Conservation (phyloP, 768 basidiomycete genomes). For the Lactarius deliciosus region DNA sequence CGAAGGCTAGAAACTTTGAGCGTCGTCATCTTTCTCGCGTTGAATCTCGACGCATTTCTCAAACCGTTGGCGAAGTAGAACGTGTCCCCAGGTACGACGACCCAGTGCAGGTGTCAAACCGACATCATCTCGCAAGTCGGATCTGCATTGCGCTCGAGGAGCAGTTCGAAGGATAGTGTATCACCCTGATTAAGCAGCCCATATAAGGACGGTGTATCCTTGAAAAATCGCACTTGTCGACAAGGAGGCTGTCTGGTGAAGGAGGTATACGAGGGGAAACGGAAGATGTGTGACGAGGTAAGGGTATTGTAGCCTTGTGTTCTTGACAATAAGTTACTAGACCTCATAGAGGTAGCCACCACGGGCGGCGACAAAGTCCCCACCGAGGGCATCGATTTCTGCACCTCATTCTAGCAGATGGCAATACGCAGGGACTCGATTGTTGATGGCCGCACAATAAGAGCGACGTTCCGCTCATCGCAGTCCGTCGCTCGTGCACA, state of each 20-base stretch:
- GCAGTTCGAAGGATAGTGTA: constrained; percentile 86
- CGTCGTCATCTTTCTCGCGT: constrained; percentile 86
- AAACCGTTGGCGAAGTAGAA: constrained; percentile 77
- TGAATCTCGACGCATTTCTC: constrained; percentile 85
- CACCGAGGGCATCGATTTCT: constrained; percentile 94
- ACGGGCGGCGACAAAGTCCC: constrained; percentile 89
- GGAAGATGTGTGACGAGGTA: constrained; percentile 93
- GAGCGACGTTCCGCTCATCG: constrained; percentile 88
- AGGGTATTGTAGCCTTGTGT: constrained; percentile 93
- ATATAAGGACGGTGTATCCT: constrained; percentile 95
- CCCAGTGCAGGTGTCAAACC: constrained; percentile 97
- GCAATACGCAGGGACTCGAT: constrained; percentile 81
- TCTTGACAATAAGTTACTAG: constrained; percentile 72
- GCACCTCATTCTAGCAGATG: constrained; percentile 90
- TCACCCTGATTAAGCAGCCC: constrained; percentile 98
- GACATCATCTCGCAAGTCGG: constrained; percentile 68
- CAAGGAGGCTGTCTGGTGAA: constrained; percentile 95
- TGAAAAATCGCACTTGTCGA: constrained; percentile 86
- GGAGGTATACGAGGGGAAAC: constrained; percentile 88
- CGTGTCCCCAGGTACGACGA: constrained; percentile 91
- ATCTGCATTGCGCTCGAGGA: constrained; percentile 85
- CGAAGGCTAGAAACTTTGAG: constrained; percentile 90
- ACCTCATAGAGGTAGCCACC: constrained; percentile 96
- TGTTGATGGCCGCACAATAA: constrained; percentile 99
- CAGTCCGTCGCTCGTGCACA: constrained; percentile 70